Evolutionary conservation across 2,329 filamentous ascomycete genomes (phyloP).

Genomic region (Ophiocordyceps robertsii): DNA sequence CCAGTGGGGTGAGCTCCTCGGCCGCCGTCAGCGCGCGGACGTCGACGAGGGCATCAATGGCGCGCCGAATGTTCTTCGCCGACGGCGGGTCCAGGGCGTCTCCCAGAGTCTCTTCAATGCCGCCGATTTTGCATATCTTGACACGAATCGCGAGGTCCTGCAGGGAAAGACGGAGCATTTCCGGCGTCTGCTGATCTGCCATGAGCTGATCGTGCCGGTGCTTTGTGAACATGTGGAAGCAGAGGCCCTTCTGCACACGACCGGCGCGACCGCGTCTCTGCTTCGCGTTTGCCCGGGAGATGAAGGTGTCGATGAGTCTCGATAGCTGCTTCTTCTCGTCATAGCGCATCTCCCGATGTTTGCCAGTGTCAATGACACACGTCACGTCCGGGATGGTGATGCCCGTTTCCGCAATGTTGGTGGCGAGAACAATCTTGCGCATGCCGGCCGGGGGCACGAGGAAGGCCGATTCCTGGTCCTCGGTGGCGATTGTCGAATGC

Average conservation of each 20-base stretch:
- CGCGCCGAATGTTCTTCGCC: slow-evolving; percentile 81
- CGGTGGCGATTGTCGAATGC: slow-evolving; percentile 88
- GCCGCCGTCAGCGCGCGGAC: slow-evolving; percentile 71
- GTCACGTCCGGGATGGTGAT: slow-evolving; percentile 98
- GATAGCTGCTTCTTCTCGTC: slow-evolving; percentile 89
- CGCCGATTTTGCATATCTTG: slow-evolving; percentile 92
- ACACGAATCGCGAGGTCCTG: slow-evolving; percentile 93
- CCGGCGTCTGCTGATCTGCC: slow-evolving; percentile 86
- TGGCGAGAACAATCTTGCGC: slow-evolving; percentile 89
- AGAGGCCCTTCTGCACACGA: slow-evolving; percentile 86
- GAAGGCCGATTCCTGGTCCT: slow-evolving; percentile 93
- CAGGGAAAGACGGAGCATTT: slow-evolving; percentile 86
- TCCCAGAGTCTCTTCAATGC: slow-evolving; percentile 79
- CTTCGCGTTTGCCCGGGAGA: slow-evolving; percentile 89
- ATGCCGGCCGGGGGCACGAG: slow-evolving; percentile 66
- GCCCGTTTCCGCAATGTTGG: slow-evolving; percentile 96
- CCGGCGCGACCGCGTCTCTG: slow-evolving; percentile 88
- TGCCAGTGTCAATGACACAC: slow-evolving; percentile 90
- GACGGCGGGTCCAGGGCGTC: slow-evolving; percentile 85
- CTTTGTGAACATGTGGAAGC: slow-evolving; percentile 92
- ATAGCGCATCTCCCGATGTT: slow-evolving; percentile 95
- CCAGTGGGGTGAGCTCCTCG: slow-evolving; percentile 79
- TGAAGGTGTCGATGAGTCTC: slow-evolving; percentile 83
- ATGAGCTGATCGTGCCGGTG: slow-evolving; percentile 75
- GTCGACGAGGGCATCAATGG: slow-evolving; percentile 85